Evolutionary conservation across 208 protist species (phyloP).

Genomic region (Acanthamoeba pearcei): DNA sequence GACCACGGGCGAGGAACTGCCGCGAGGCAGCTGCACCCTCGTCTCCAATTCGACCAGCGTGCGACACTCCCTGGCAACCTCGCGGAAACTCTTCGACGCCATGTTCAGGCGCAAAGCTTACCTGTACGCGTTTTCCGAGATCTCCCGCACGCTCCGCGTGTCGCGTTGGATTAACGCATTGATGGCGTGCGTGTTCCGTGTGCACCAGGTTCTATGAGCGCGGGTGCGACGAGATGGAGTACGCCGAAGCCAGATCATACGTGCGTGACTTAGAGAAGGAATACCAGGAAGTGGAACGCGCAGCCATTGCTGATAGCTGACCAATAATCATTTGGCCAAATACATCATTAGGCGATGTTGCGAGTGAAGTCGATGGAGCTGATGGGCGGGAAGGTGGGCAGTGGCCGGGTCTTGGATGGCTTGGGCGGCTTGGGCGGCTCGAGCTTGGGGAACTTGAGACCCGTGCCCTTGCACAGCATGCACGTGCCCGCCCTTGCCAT

Average conservation of each 20-base stretch:
- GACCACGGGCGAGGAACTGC: neutral
- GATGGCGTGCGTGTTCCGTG: neutral
- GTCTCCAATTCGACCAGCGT: conserved; percentile 2
- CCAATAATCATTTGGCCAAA: no score
- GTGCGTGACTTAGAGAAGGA: neutral
- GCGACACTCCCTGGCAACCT: neutral
- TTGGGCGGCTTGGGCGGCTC: neutral
- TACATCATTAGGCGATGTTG: neutral
- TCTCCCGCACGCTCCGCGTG: no score
- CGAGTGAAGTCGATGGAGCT: conserved; percentile 19
- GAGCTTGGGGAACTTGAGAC: neutral
- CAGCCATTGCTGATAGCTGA: no score
- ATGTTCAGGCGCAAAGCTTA: neutral
- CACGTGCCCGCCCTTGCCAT: conserved; percentile 46
- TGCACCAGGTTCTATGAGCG: neutral
- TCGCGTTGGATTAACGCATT: no score
- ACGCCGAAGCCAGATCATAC: neutral
- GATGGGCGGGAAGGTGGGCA: conserved; percentile 54
- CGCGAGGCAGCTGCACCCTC: neutral
- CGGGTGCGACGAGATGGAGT: neutral
- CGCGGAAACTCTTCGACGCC: neutral
- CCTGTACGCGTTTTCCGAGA: neutral
- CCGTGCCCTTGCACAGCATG: neutral
- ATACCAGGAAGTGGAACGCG: neutral
- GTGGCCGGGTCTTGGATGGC: neutral